A percentile compares a stretch with the other conserved stretches of the same genome.
Conservation (phyloP, 371 early-diverging fungal species). For the Mortierella sp. region DNA sequence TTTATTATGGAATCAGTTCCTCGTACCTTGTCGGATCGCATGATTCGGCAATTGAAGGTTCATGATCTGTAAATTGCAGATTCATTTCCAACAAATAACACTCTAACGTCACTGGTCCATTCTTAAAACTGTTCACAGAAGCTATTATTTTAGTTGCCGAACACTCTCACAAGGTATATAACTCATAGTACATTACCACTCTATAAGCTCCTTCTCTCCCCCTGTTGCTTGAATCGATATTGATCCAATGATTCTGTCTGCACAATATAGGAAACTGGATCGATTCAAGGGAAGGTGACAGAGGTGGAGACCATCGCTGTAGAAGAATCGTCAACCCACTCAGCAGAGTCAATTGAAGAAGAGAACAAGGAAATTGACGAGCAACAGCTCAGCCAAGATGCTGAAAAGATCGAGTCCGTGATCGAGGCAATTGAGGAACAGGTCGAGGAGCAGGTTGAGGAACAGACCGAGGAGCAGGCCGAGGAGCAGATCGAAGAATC, state of each 20-base stretch:
- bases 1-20: not conserved
- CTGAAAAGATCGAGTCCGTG: too few species aligned
- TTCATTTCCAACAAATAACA: not conserved
- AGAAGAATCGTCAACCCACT: not conserved
- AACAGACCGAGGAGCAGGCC: not conserved
- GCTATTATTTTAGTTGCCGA: not conserved
- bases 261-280: not conserved
- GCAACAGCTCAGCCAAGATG: too few species aligned
- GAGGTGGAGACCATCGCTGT: not conserved
- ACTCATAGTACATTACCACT: not conserved
- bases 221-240: not conserved
- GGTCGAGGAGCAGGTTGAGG: not conserved
- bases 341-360: not conserved
- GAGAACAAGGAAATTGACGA: too few species aligned
- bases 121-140: not conserved
- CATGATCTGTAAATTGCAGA: not conserved
- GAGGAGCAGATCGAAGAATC: not conserved
- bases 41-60: not conserved
- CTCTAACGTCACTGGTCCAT: not conserved
- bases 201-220: not conserved
- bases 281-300: not conserved
- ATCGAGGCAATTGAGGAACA: not conserved
- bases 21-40: not conserved
- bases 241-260: not conserved
- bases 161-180: not conserved